Conservation (phyloP, 1,284 basidiomycete genomes). For the Leucocoprinus gongylophorus region DNA sequence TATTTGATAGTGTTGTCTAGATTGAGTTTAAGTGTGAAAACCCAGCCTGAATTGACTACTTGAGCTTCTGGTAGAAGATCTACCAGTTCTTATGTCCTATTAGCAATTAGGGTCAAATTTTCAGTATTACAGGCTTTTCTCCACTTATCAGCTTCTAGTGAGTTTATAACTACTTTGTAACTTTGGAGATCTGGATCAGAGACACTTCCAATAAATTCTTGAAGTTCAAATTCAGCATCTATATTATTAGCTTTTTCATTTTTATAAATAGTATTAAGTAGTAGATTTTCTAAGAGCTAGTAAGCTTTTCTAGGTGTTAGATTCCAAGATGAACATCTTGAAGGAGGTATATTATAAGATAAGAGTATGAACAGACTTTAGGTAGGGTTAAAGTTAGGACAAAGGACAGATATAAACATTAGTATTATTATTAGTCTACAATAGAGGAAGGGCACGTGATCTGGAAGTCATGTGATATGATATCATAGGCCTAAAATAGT, state of each 20-base stretch:
- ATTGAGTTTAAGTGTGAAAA: slow-evolving; percentile 1
- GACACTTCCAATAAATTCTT: neutral
- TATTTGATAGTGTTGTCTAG: neutral
- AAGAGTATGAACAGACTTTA: too few relatives aligned
- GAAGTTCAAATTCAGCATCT: neutral
- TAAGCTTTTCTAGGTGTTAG: neutral
- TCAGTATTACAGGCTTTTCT: slow-evolving; percentile 1
- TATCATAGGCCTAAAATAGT: too few relatives aligned
- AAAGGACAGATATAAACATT: too few relatives aligned
- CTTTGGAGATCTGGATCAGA: neutral
- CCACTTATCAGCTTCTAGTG: neutral
- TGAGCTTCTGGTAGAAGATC: neutral
- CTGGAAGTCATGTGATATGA: too few relatives aligned
- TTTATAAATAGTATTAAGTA: neutral
- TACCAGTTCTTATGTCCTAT: slow-evolving; percentile 2
- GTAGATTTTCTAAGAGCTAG: neutral
- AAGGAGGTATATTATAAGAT: too few relatives aligned
- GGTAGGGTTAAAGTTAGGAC: too few relatives aligned
- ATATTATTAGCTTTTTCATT: neutral
- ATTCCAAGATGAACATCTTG: neutral
- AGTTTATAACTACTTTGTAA: neutral
- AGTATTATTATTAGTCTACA: too few relatives aligned
- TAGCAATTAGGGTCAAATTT: neutral
- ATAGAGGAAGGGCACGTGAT: too few relatives aligned
- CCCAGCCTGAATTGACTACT: slow-evolving; percentile 3